These are phyloP conservation scores for Vigna radiata DNA, from an alignment of 306 rosid species.

Conservation along the genomic window DNA sequence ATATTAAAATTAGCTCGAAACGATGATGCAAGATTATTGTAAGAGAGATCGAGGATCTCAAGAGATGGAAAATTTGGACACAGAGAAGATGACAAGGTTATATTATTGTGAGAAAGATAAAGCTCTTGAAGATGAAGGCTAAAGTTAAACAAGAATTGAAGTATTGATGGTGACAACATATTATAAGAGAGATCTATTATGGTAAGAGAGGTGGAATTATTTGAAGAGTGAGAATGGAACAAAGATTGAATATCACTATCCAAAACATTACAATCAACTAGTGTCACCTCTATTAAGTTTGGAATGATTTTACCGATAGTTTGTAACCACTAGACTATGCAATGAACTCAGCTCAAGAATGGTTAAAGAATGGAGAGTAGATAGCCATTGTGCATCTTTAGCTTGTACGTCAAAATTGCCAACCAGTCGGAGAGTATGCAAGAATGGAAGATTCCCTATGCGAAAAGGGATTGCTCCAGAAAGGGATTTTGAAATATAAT, in stretches of 20 bases:
- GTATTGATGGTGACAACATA: not conserved
- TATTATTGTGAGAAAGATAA: not conserved
- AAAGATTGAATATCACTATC: not conserved
- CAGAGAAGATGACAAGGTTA: not conserved
- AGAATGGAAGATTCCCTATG: not conserved
- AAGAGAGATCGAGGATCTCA: not conserved
- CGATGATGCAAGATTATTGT: not conserved
- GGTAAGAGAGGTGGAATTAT: not conserved
- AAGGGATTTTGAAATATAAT: too few relatives aligned
- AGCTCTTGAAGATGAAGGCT: not conserved
- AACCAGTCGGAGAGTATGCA: conserved; percentile 1
- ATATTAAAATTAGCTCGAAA: not conserved
- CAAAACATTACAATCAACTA: not conserved
- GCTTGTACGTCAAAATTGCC: not conserved
- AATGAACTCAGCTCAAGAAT: not conserved
- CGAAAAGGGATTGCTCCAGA: not conserved
- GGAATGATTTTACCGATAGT: not conserved
- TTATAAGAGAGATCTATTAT: not conserved
- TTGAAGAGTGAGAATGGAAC: not conserved
- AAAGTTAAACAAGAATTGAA: not conserved
- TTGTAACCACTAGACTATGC: not conserved
- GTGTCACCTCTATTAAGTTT: not conserved
- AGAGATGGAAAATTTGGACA: not conserved
- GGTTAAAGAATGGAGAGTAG: conserved; percentile 10
- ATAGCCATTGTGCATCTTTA: not conserved